A percentile compares a stretch with the other conserved stretches of the same genome.
Conservation (phyloP, 768 basidiomycete genomes). For the Kwoniella botswanensis region DNA sequence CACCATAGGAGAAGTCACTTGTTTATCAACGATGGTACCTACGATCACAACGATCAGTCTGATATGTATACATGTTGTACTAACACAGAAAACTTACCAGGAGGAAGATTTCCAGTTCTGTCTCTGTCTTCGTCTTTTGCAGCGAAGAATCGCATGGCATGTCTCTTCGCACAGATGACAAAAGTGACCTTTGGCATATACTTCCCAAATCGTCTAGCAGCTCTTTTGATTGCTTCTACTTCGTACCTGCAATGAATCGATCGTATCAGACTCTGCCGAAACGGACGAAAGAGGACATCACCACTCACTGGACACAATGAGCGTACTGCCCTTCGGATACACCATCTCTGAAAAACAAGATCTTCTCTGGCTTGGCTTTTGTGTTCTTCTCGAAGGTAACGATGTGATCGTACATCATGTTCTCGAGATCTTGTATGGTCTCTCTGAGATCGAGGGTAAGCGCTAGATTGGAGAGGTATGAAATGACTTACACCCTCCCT, state of each 20-base stretch:
- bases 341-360: constrained; percentile 58
- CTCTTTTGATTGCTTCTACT: constrained; percentile 43
- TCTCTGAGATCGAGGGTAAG: constrained; percentile 32
- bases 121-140: constrained; percentile 37
- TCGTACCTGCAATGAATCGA: constrained; percentile 29
- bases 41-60: background rate
- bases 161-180: constrained; percentile 56
- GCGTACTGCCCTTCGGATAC: constrained; percentile 56
- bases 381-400: constrained; percentile 49
- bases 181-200: constrained; percentile 57
- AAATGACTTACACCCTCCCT: constrained; percentile 46
- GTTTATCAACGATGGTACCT: constrained; percentile 51
- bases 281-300: background rate
- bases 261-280: background rate
- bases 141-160: constrained; percentile 57
- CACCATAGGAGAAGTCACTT: constrained; percentile 54
- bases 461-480: background rate
- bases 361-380: constrained; percentile 42
- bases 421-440: constrained; percentile 52
- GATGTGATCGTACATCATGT: constrained; percentile 50
- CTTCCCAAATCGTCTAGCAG: constrained; percentile 35
- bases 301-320: constrained; percentile 49
- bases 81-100: constrained; percentile 28
- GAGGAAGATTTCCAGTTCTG: constrained; percentile 51
- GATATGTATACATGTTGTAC: too few species aligned